Conservation (phyloP, 2,329 filamentous ascomycete genomes). For the Aphanocladium album region DNA sequence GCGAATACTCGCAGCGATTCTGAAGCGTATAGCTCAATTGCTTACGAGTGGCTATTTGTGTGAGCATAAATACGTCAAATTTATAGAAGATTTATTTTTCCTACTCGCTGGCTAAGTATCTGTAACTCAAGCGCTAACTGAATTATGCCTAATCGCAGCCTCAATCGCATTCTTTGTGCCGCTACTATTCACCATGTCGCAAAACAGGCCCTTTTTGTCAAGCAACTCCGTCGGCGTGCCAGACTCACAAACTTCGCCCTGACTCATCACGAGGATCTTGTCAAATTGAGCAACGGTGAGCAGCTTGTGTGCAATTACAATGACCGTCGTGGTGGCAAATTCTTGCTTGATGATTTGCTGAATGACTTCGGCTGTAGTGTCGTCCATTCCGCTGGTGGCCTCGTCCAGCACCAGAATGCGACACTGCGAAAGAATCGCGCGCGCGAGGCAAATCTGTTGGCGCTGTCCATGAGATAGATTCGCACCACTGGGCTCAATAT, state of each 20-base stretch:
- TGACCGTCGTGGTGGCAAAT: conserved; percentile 1
- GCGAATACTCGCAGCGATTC: too few relatives aligned
- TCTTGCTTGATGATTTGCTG: conserved; percentile 8
- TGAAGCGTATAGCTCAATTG: too few relatives aligned
- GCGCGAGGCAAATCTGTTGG: conserved; percentile 12
- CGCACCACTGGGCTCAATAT: background rate
- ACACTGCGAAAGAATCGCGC: conserved; percentile 7
- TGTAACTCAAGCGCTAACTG: too few relatives aligned
- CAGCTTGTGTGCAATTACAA: conserved; percentile 14
- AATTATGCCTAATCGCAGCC: too few relatives aligned
- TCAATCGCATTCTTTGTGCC: background rate
- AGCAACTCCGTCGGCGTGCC: background rate
- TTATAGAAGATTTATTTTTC: too few relatives aligned
- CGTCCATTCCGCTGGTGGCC: conserved; percentile 13
- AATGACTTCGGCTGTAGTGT: conserved; percentile 4
- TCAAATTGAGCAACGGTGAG: conserved; percentile 12
- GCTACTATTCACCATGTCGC: conserved; percentile 14
- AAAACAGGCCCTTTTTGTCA: conserved; percentile 1
- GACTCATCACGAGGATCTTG: conserved; percentile 7
- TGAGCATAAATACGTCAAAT: too few relatives aligned
- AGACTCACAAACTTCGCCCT: conserved; percentile 4
- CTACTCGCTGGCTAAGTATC: too few relatives aligned
- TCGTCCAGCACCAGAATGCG: conserved; percentile 13
- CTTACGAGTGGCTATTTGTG: too few relatives aligned
- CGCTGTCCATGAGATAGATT: conserved; percentile 13